These are phyloP conservation scores for Scutellaria barbata DNA, from an alignment of 257 asterid genomes.

Conservation along the genomic window DNA sequence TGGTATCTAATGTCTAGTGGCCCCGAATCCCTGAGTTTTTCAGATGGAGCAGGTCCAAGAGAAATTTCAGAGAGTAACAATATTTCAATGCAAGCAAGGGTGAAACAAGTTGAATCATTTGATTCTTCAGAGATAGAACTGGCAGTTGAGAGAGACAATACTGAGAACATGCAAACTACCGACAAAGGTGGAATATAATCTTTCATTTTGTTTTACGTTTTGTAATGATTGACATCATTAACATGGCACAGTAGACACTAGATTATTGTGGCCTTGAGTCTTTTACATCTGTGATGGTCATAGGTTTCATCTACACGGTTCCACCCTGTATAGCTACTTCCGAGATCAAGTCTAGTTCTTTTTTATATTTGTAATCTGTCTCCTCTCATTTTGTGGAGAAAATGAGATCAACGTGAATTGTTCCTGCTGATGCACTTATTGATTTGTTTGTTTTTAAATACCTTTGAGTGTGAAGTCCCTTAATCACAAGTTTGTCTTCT, in stretches of 20 bases:
- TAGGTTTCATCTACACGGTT: neutral
- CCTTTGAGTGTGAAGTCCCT: neutral
- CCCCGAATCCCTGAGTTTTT: constrained; percentile 39
- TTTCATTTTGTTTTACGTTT: constrained; percentile 8
- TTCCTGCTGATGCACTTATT: constrained; percentile 9
- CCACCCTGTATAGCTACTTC: neutral
- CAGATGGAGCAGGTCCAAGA: constrained; percentile 40
- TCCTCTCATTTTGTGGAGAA: constrained; percentile 2
- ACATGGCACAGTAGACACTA: constrained; percentile 3
- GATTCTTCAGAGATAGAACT: constrained; percentile 38
- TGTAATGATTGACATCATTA: constrained; percentile 14
- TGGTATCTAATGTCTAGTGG: constrained; percentile 31
- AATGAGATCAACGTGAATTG: neutral
- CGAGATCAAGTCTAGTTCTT: constrained; percentile 13
- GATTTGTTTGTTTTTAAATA: neutral
- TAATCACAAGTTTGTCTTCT: neutral
- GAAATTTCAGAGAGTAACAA: constrained; percentile 43
- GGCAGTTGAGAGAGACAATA: constrained; percentile 36
- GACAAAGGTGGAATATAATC: constrained; percentile 49
- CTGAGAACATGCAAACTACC: constrained; percentile 36
- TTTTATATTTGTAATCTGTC: constrained; percentile 15
- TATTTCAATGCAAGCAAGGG: constrained; percentile 44
- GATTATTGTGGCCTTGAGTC: constrained; percentile 20
- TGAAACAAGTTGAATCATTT: constrained; percentile 32
- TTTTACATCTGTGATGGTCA: constrained; percentile 14